Conservation (phyloP, 371 early-diverging fungal species). For the Circinella minor region DNA sequence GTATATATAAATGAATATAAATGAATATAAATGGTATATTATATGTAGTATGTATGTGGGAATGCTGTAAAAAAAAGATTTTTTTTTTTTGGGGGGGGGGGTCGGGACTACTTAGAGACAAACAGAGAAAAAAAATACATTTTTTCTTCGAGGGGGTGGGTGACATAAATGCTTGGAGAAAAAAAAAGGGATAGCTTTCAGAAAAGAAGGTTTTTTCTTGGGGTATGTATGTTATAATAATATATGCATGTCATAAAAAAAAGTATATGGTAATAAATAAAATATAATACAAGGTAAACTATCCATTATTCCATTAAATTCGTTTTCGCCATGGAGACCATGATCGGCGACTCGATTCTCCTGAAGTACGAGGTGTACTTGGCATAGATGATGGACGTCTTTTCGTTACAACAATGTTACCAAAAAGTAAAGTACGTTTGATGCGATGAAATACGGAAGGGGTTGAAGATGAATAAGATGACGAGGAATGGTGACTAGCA, state of each 20-base stretch:
- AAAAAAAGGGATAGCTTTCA: too few relatives aligned
- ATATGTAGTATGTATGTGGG: too few relatives aligned
- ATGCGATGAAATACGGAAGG: neutral
- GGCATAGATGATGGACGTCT: conserved; percentile 3
- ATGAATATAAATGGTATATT: too few relatives aligned
- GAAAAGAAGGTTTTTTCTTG: too few relatives aligned
- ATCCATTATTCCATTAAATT: neutral
- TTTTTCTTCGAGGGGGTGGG: too few relatives aligned
- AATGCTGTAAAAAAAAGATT: too few relatives aligned
- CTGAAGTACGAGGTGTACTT: conserved; percentile 11
- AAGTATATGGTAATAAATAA: neutral
- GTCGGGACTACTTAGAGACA: too few relatives aligned
- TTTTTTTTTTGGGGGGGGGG: too few relatives aligned
- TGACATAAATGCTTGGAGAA: too few relatives aligned
- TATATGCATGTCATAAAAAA: conserved; percentile 1
- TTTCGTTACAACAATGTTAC: neutral
- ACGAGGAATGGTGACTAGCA: neutral
- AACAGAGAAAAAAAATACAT: too few relatives aligned
- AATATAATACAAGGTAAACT: neutral
- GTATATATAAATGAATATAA: too few relatives aligned
- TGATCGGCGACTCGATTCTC: conserved; percentile 9
- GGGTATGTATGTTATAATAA: too few relatives aligned
- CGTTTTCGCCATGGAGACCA: conserved; percentile 15
- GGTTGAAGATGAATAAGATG: neutral
- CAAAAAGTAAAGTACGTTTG: conserved; percentile 1